Evolutionary conservation across 805 yeast species (phyloP), one percentile per base, ranked within the genome.

Genomic region (Ogataea minuta): DNA sequence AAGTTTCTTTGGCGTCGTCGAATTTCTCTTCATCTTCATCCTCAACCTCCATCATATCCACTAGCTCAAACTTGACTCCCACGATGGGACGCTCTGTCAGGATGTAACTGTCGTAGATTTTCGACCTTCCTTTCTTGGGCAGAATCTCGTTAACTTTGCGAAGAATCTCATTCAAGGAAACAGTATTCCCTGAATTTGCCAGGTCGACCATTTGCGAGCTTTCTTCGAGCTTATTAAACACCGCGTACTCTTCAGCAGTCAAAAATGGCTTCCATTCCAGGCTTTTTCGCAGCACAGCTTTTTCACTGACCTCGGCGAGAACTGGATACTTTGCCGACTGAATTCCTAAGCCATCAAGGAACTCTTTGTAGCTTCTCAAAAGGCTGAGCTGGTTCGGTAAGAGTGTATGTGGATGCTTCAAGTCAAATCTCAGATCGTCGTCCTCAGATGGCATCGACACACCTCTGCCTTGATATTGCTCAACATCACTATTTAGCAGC

Each of bases 11-110:
- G 1, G 34, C 26, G 9, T 36, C 33, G n/a, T 36, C 28, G 11
- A 25, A 16, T 14, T 27, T 19, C 9, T 25, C 25, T 16, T 11
- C 28, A 11, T 36, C 36, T 3, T 39, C 41, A 6, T 9, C 26
- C 6, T 9, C 23, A n/a, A 3, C 20, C 20, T 19, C 25, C 16
- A 17, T 37, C 8, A 17, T 9, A 9, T 52, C 56, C 12, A 39
- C 41, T 12, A 59, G 48, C 3, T 59, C 54, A 37, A 76, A 65
- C 11, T 44, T 50, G 2, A 81, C 56, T 8, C 59, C 55, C 27
- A 76, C 81, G 2, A 79, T 59, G 0, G 80, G 70, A 3, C 60
- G 63, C 24, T 72, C 77, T 0, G 76, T 64, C 20, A 76, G 64
- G 10, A 63, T 49, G 47, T 83, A 81, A 0, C 76, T 71, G 13